Base-by-base conservation (phyloP, 345 rosid genomes). In the Gossypium arboreum region DNA sequence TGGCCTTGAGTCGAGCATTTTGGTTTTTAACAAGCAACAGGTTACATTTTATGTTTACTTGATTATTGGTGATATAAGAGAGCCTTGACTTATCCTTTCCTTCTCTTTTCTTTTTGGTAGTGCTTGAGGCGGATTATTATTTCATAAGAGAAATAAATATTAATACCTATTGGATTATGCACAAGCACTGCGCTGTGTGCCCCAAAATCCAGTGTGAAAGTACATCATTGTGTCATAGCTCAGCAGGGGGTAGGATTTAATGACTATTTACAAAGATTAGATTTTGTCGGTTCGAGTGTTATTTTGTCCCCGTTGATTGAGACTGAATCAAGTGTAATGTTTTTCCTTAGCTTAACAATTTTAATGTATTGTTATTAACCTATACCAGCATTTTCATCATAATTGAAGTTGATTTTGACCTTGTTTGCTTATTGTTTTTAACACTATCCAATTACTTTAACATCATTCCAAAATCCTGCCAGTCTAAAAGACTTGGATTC, bases 21-120 rank as follows among this genome's bases (percentile, higher is more conserved):
- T 88, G 95, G 68, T 80, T 92, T 76, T 75, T 86, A 67, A 86
- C 82, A 76, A 92, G 92, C 82, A 79, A 77, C 75, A 92, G 95
- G 98, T 94, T 77, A 69, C 17, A 65, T 71, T 68, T 68, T 79
- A 65, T 58, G 66, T 50, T 27, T 71, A 61, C 58, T 51, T 76
- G 44, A 18, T 61, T 57, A 73, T 58, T 20, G 45, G 20, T 50
- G 58, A 68, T 25, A 68, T 48, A 48, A 50, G 15, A 69, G 51
- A 51, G 16, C 73, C 57, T 69, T 69, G 25, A 67, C 71, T 67
- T 67, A 22, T 47, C 12, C n/a, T 11, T 18, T 39, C 25, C 41
- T 15, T 73, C 18, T 34, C 13, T 45, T 64, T 59, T 4, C 34
- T 39, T 52, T 52, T 67, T 55, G 44, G 27, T 13, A 29, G 45